Conservation (phyloP, 2,329 filamentous ascomycete genomes). For the Dothideomycetidae sp. region DNA sequence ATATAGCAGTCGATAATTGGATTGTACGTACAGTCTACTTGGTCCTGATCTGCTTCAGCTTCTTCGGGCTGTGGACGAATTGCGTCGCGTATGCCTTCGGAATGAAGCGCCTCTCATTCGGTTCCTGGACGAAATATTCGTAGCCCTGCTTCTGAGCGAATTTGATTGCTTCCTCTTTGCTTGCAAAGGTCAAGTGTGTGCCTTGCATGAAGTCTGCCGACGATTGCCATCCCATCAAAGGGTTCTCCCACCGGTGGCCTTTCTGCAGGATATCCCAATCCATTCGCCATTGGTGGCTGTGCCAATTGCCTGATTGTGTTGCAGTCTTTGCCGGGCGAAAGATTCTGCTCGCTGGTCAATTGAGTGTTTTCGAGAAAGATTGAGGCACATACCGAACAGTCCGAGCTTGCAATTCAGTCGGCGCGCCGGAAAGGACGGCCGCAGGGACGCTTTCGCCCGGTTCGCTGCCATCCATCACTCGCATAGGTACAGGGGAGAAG, state of each 20-base stretch:
- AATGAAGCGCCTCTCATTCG: slow-evolving; percentile 69
- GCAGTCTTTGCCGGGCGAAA: slow-evolving; percentile 86
- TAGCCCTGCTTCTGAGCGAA: slow-evolving; percentile 99
- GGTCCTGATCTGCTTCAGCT: slow-evolving; percentile 67
- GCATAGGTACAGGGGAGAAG: slow-evolving; percentile 82
- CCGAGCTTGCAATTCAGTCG: slow-evolving; percentile 82
- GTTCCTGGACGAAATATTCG: slow-evolving; percentile 97
- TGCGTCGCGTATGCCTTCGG: slow-evolving; percentile 97
- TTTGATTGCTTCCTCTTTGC: slow-evolving; percentile 82
- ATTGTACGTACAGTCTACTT: too few species aligned
- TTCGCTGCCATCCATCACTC: slow-evolving; percentile 83
- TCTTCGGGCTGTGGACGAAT: slow-evolving; percentile 71
- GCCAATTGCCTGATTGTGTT: slow-evolving; percentile 86
- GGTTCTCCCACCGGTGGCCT: slow-evolving; percentile 97
- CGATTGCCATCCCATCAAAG: slow-evolving; percentile 96
- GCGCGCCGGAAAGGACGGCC: slow-evolving; percentile 79
- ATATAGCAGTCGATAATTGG: too few species aligned
- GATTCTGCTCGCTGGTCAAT: slow-evolving; percentile 46
- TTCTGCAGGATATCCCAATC: slow-evolving; percentile 92
- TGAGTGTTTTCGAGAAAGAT: slow-evolving; percentile 9
- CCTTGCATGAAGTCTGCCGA: slow-evolving; percentile 92
- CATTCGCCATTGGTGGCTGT: slow-evolving; percentile 81
- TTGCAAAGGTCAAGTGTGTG: slow-evolving; percentile 76
- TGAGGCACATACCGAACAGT: slow-evolving; percentile 61
- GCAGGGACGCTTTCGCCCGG: slow-evolving; percentile 60